Conservation (phyloP, 2,329 filamentous ascomycete species). For the Biscogniauxia marginata region DNA sequence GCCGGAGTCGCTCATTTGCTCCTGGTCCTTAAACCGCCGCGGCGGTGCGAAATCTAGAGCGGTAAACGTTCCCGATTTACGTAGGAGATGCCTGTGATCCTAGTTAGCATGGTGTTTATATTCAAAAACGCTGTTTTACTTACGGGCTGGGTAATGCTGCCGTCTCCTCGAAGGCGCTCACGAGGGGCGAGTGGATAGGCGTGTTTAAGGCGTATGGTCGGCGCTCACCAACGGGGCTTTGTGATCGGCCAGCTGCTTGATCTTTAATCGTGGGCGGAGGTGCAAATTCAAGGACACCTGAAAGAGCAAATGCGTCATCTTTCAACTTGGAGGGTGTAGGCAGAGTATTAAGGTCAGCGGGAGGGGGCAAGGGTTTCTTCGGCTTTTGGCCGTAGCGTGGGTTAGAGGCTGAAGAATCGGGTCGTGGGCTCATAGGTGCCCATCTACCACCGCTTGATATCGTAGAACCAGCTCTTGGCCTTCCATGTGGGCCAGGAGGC, state of each 20-base stretch:
- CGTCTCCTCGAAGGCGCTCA: slow-evolving; percentile 84
- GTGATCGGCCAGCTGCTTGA: slow-evolving; percentile 65
- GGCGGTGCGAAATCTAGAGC: slow-evolving; percentile 79
- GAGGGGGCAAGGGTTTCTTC: slow-evolving; percentile 63
- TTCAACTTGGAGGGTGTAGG: slow-evolving; percentile 83
- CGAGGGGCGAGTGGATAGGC: slow-evolving; percentile 73
- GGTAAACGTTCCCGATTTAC: slow-evolving; percentile 77
- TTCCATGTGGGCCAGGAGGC: slow-evolving; percentile 16
- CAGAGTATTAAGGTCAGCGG: slow-evolving; percentile 68
- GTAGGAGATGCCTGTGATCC: slow-evolving; percentile 60
- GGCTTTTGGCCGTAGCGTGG: slow-evolving; percentile 41
- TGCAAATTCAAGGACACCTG: slow-evolving; percentile 77
- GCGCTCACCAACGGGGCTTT: slow-evolving; percentile 63
- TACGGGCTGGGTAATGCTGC: slow-evolving; percentile 84
- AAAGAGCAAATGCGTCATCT: slow-evolving; percentile 73
- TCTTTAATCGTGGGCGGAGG: slow-evolving; percentile 69
- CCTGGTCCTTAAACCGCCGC: slow-evolving; percentile 65
- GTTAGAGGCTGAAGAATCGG: slow-evolving; percentile 42
- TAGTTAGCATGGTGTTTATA: slow-evolving; percentile 23
- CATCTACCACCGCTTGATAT: slow-evolving; percentile 38
- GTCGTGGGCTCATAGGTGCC: slow-evolving; percentile 33
- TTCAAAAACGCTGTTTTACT: slow-evolving; percentile 43
- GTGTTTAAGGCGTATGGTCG: slow-evolving; percentile 73
- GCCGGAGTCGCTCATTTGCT: slow-evolving; percentile 63
- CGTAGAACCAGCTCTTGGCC: slow-evolving; percentile 51